These are phyloP conservation scores for Talaromyces pinophilus DNA, from an alignment of 2,329 filamentous ascomycete species.

Conservation along the genomic window DNA sequence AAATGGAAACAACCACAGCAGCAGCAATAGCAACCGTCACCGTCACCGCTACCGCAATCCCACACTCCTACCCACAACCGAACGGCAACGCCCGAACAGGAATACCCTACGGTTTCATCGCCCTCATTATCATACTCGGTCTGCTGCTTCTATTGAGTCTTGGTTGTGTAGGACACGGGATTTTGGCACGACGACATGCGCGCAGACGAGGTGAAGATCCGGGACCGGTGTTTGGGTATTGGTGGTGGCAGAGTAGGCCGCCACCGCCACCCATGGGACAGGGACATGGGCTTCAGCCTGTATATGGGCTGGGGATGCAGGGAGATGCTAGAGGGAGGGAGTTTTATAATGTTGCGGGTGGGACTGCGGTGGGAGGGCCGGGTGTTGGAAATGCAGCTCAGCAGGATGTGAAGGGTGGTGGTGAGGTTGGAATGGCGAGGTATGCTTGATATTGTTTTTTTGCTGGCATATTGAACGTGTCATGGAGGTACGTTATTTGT, in stretches of 20 bases:
- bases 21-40: not conserved
- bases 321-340: not conserved
- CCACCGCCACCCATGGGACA: not conserved
- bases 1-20: not conserved
- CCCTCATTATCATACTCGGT: not conserved
- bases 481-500: not conserved
- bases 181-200: not conserved
- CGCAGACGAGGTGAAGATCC: constrained; percentile 13
- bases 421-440: not conserved
- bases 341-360: constrained; percentile 5
- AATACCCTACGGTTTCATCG: constrained; percentile 4
- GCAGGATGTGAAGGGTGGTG: constrained; percentile 3
- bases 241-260: not conserved
- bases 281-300: not conserved
- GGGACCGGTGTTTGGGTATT: not conserved
- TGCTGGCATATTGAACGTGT: too few relatives aligned
- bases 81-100: too few relatives aligned
- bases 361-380: not conserved
- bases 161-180: not conserved
- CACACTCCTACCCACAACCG: not conserved
- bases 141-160: not conserved
- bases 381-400: not conserved
- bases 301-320: not conserved
- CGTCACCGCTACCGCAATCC: not conserved
- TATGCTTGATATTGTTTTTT: constrained; percentile 6